These are phyloP conservation scores for Kondoa subrosea DNA, from an alignment of 768 basidiomycete species.

Conservation along the genomic window DNA sequence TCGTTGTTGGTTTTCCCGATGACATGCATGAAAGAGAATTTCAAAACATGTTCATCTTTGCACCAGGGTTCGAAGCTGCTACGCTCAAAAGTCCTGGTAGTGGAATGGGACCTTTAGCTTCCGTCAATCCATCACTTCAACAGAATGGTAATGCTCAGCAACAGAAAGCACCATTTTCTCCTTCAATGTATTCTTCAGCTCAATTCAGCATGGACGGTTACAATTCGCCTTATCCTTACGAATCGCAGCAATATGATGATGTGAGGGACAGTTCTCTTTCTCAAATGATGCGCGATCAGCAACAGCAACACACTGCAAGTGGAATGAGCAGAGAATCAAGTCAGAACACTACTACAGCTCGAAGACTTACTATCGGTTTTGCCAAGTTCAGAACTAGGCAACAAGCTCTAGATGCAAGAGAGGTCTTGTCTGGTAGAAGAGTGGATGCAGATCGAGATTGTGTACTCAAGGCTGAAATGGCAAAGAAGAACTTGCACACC, in stretches of 20 bases:
- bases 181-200: no score
- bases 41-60: constrained; percentile 98
- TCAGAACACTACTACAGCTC: constrained; percentile 1
- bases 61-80: constrained; percentile 85
- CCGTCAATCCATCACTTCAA: no score
- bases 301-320: constrained; percentile 6
- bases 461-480: constrained; percentile 95
- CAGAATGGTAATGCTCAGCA: no score
- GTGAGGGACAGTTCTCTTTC: not conserved
- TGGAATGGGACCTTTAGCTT: not conserved
- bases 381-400: constrained; percentile 80
- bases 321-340: not conserved
- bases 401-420: constrained; percentile 72
- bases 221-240: not conserved
- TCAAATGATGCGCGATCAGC: not conserved
- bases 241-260: not conserved
- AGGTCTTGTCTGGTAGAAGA: constrained; percentile 68
- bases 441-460: constrained; percentile 87
- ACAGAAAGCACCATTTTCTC: no score
- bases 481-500: constrained; percentile 97
- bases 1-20: constrained; percentile 96
- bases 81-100: constrained; percentile 76
- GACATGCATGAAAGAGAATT: constrained; percentile 99
- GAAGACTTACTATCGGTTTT: constrained; percentile 96
- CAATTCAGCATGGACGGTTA: not conserved